Evolutionary conservation across 2,329 filamentous ascomycete species (phyloP).

Genomic region (Didymella arachidicola): DNA sequence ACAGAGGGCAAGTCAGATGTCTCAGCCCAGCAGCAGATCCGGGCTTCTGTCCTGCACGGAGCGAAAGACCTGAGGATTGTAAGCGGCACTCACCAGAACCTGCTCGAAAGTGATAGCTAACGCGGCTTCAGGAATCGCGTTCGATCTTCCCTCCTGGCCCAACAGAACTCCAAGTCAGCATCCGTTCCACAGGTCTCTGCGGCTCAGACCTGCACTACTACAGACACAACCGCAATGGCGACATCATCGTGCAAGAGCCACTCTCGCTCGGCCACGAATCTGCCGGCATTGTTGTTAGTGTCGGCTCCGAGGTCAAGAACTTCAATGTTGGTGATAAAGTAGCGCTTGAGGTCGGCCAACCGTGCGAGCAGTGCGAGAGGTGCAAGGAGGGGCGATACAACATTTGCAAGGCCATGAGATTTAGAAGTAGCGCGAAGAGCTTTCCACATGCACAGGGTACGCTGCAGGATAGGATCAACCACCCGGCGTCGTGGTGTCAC

Average conservation of each 20-base stretch:
- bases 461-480: conserved; percentile 68
- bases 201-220: conserved; percentile 85
- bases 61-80: conserved; percentile 68
- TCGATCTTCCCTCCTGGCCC: conserved; percentile 56
- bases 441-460: conserved; percentile 71
- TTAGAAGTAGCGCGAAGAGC: conserved; percentile 66
- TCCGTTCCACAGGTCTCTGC: conserved; percentile 73
- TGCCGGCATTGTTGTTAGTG: conserved; percentile 76
- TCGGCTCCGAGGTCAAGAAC: conserved; percentile 69
- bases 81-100: conserved; percentile 31
- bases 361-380: conserved; percentile 71
- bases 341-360: conserved; percentile 89
- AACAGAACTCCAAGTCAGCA: conserved; percentile 68
- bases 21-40: conserved; percentile 50
- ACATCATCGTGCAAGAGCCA: conserved; percentile 81
- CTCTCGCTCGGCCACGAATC: conserved; percentile 83
- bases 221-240: conserved; percentile 83
- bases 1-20: conserved; percentile 28
- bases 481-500: conserved; percentile 67
- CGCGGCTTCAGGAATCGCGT: conserved; percentile 61
- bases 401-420: conserved; percentile 66
- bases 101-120: conserved; percentile 6
- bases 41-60: conserved; percentile 65
- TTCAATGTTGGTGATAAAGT: conserved; percentile 81
- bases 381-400: conserved; percentile 68